Percentiles rank a stretch among this genome's conserved stretches.
phyloP scores from a whole-genome alignment of 139 green algal genomes.

The Picochlorum sp. region DNA sequence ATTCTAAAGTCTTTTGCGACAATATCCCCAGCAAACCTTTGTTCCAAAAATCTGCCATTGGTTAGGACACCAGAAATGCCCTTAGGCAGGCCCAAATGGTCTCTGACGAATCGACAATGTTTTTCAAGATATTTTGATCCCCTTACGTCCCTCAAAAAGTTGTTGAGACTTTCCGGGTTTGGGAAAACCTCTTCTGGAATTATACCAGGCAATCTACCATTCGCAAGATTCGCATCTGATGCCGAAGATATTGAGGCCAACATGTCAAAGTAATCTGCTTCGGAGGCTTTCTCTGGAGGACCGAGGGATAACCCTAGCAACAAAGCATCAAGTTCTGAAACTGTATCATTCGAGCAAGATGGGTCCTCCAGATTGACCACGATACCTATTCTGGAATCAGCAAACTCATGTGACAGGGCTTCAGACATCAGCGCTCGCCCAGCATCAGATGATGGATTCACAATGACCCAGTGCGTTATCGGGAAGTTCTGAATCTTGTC shows the following conservation, averaged over 20 bases:
- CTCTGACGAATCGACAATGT: conserved; percentile 3
- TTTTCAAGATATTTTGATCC: not conserved
- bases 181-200: no score
- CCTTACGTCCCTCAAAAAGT: no score
- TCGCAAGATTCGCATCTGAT: no score
- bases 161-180: no score
- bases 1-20: conserved; percentile 64
- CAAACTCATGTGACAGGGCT: conserved; percentile 16
- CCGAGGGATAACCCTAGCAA: no score
- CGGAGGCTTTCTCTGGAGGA: no score
- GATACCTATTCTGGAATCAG: conserved; percentile 26
- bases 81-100: conserved; percentile 30
- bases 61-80: conserved; percentile 47
- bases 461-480: conserved; percentile 59
- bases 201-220: no score
- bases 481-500: not conserved
- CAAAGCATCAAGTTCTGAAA: no score
- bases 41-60: conserved; percentile 49
- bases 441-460: conserved; percentile 22
- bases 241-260: no score
- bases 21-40: conserved; percentile 14
- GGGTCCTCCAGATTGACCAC: conserved; percentile 24
- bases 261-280: no score
- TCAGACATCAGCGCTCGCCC: conserved; percentile 18
- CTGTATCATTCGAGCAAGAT: no score